A percentile compares a stretch with the other conserved stretches of the same genome.
Conservation (phyloP, 2,329 filamentous ascomycete species). For the Colletotrichum godetiae region DNA sequence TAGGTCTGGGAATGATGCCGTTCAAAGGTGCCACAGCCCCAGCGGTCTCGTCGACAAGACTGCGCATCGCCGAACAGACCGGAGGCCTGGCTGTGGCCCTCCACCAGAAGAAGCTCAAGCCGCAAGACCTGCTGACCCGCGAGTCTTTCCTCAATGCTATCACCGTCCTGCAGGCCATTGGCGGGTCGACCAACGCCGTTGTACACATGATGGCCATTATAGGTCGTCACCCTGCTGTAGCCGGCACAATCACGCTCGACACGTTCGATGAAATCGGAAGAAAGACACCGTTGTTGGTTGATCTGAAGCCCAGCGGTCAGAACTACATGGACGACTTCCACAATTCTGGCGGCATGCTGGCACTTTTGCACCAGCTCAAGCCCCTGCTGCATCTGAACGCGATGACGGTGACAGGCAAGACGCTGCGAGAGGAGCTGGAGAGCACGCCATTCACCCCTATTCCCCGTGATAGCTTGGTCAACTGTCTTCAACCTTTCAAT, state of each 20-base stretch:
- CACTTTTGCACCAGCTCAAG: slow-evolving; percentile 81
- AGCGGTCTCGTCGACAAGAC: slow-evolving; percentile 80
- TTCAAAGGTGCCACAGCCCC: slow-evolving; percentile 83
- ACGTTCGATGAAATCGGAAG: slow-evolving; percentile 84
- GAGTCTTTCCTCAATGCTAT: slow-evolving; percentile 87
- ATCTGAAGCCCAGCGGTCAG: slow-evolving; percentile 86
- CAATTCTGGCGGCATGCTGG: slow-evolving; percentile 86
- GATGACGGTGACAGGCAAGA: slow-evolving; percentile 85
- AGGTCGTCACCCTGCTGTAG: slow-evolving; percentile 75
- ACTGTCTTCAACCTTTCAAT: slow-evolving; percentile 74
- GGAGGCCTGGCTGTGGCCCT: slow-evolving; percentile 74
- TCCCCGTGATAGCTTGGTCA: slow-evolving; percentile 45
- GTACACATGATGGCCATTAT: slow-evolving; percentile 90
- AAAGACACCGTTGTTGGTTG: slow-evolving; percentile 83
- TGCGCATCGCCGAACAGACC: slow-evolving; percentile 83
- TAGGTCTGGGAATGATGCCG: slow-evolving; percentile 83
- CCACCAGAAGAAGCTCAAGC: slow-evolving; percentile 75
- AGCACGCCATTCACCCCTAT: slow-evolving; percentile 70
- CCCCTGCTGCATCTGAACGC: slow-evolving; percentile 82
- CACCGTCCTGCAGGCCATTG: slow-evolving; percentile 86
- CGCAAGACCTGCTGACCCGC: slow-evolving; percentile 77
- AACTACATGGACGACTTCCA: slow-evolving; percentile 94
- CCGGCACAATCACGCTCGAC: slow-evolving; percentile 73
- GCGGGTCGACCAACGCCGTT: slow-evolving; percentile 87
- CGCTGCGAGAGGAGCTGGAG: slow-evolving; percentile 82